phyloP scores from a whole-genome alignment of 2,329 filamentous ascomycete species.

The Esteya vermicola region DNA sequence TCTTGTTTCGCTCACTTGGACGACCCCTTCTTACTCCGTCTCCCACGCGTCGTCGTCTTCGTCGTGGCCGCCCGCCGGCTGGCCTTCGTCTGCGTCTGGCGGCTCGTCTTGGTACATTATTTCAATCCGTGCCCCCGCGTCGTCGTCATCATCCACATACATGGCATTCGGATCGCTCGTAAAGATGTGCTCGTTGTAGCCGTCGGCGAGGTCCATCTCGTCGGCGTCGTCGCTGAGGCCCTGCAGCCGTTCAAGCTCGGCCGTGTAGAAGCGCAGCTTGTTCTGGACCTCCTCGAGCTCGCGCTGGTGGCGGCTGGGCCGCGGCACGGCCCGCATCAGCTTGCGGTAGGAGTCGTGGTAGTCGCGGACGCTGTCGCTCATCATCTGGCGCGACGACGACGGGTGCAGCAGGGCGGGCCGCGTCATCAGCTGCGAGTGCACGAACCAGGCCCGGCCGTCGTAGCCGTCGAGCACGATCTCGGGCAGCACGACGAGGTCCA shows the following conservation, averaged over 20 bases:
- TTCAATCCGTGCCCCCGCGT: background rate
- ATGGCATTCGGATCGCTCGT: background rate
- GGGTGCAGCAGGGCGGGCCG: background rate
- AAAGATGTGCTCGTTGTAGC: background rate
- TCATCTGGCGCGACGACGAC: background rate
- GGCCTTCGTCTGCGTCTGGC: background rate
- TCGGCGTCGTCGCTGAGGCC: background rate
- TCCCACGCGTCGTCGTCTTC: conserved; percentile 3
- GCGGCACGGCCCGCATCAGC: background rate
- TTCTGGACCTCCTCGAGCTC: background rate
- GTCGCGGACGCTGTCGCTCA: background rate
- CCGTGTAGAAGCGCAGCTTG: background rate
- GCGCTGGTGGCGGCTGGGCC: background rate
- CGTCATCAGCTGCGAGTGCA: background rate
- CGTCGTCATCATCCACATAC: background rate
- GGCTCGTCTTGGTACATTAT: background rate
- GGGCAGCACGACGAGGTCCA: background rate
- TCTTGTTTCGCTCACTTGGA: too few relatives aligned
- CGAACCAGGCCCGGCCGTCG: background rate
- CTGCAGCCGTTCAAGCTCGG: conserved; percentile 1
- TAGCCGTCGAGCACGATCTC: background rate
- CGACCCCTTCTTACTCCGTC: too few relatives aligned
- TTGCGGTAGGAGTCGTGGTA: background rate
- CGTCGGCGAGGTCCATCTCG: background rate
- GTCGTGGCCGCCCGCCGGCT: background rate